Evolutionary conservation across 805 yeast genomes (phyloP), one percentile per base, ranked within the genome.

Genomic region (Tetrapisispora namnaoensis): DNA sequence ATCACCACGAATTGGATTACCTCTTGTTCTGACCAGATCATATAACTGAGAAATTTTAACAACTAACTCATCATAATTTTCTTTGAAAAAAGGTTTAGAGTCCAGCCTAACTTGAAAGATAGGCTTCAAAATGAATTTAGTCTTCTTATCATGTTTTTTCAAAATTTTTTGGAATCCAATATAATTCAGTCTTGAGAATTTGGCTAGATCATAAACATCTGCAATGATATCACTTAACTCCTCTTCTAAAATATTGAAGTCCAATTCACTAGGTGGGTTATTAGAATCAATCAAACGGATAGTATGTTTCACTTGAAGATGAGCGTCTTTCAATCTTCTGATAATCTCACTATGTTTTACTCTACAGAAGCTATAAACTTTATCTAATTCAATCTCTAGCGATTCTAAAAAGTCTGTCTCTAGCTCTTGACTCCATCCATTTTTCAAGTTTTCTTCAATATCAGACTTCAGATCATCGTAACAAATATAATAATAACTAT

Each of bases 141-240:
- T 90, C 54, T 79, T 78, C 68, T 93, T 93, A 70, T 93, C 99
- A 67, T 93, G 99, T 69, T 93, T 93, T 71, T 93, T 93, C 62
- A 93, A 79, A 58, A 93, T 93, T 68, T 93, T 93, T 68, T 88
- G 96, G 73, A 93, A 93, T 2, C 99, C 99, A 20, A 96, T 90
- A 72, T 93, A 93, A 69, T 93, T 93, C 63, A 93, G 77, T 53
- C 95, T 78, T 18, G 96, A 80, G 67, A 87, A 93, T 66, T 91
- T 91, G 55, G 96, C 96, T 60, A 93, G 76, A 67, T 93, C 99
- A 62, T 93, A 97, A 42, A 93, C 96, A 69, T 90, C 97, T 21
- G 97, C 96, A 67, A 93, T 90, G 58, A 93, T 82, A 58, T 90
- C 96, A 49, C 83, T 76, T 50, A 85, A 68, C 56, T 83, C 90